Evolutionary conservation across 768 basidiomycete species (phyloP).

Genomic region (Neoboletus brunneissimus): DNA sequence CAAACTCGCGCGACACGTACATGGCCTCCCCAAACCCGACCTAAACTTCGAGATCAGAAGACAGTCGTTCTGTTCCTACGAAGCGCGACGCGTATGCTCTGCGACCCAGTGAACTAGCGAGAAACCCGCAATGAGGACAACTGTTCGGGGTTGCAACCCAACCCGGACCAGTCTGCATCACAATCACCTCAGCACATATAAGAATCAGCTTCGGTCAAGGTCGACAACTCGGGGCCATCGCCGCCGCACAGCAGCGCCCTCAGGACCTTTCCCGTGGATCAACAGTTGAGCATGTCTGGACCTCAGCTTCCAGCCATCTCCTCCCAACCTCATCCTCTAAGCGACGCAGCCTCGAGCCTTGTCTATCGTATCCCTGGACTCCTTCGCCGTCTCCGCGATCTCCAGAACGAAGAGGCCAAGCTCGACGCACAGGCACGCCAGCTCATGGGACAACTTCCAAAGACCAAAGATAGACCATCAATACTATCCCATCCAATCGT

Average conservation of each 20-base stretch:
- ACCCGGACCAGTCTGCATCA: conserved; percentile 9
- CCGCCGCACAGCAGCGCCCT: neutral
- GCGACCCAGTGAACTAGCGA: neutral
- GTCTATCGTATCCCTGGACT: conserved; percentile 16
- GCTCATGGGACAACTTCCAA: conserved; percentile 6
- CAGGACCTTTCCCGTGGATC: neutral
- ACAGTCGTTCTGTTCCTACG: too few species aligned
- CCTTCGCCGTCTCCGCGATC: conserved; percentile 19
- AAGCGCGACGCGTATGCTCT: neutral
- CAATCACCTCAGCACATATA: conserved; percentile 14
- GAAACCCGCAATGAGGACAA: neutral
- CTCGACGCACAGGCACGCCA: conserved; percentile 17
- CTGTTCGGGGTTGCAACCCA: neutral
- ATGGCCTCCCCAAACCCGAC: too few species aligned
- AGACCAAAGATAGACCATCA: neutral
- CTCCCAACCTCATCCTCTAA: conserved; percentile 1
- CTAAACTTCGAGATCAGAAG: too few species aligned
- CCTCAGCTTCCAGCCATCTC: neutral
- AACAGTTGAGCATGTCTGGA: conserved; percentile 6
- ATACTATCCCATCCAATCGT: neutral
- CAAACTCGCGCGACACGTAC: neutral
- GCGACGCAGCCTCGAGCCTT: conserved; percentile 11
- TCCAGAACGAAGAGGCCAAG: conserved; percentile 20
- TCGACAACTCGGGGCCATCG: neutral
- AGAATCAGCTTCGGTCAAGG: conserved; percentile 1